phyloP scores from a whole-genome alignment of 208 protist genomes.

The Trypanosoma cruzi region DNA sequence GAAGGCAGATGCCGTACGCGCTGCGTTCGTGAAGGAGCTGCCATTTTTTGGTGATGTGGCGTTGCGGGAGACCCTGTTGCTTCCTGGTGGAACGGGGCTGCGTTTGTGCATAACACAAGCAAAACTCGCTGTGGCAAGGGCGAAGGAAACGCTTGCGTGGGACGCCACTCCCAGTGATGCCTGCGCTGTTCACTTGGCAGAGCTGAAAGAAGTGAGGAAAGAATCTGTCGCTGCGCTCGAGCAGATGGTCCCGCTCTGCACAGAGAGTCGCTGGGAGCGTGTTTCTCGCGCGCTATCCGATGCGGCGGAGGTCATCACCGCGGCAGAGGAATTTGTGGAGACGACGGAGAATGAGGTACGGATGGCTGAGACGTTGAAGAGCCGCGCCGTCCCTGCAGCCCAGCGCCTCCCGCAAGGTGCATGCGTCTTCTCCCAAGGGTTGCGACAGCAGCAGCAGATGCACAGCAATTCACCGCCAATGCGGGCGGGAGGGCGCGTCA shows the following conservation, averaged over 20 bases:
- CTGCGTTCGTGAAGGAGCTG: neutral
- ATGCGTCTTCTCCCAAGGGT: neutral
- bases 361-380: conserved; percentile 4
- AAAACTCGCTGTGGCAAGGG: neutral
- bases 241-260: neutral
- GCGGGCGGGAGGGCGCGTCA: neutral
- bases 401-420: neutral
- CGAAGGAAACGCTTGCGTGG: neutral
- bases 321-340: conserved; percentile 2
- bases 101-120: conserved; percentile 6
- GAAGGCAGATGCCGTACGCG: conserved; percentile 2
- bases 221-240: neutral
- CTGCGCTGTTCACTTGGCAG: neutral
- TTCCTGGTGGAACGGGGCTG: conserved; percentile 5
- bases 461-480: neutral
- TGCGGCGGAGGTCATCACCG: neutral
- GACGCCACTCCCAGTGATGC: neutral
- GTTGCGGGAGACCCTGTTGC: conserved; percentile 18
- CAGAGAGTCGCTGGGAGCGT: conserved; percentile 8
- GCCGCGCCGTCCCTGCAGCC: conserved; percentile 4
- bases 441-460: neutral
- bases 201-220: neutral
- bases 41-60: neutral
- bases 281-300: neutral
- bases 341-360: conserved; percentile 2